These are phyloP conservation scores for Brettanomyces sp. DNA, from an alignment of 805 yeast species.

Conservation along the genomic window DNA sequence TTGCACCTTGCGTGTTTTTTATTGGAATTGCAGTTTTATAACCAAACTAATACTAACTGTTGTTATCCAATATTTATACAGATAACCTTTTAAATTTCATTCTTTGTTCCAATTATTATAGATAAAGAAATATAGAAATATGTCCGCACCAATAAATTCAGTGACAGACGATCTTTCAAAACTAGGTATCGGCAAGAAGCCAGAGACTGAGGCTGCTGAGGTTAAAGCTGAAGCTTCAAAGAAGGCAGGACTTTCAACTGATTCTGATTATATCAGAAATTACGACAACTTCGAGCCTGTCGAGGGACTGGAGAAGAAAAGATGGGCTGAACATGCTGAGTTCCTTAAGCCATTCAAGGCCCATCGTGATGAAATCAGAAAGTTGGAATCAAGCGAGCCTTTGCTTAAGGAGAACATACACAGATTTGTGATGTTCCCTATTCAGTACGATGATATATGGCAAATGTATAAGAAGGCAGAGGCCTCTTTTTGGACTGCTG, in stretches of 20 bases:
- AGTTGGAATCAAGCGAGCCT: slow-evolving; percentile 81
- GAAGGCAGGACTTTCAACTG: slow-evolving; percentile 1
- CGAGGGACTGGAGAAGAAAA: slow-evolving; percentile 1
- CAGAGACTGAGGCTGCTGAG: background rate
- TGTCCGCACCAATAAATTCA: too few relatives aligned
- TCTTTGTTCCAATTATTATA: too few relatives aligned
- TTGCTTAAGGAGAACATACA: slow-evolving; percentile 73
- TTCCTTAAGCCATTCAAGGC: slow-evolving; percentile 55
- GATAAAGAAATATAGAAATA: too few relatives aligned
- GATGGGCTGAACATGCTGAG: slow-evolving; percentile 11
- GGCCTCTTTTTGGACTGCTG: slow-evolving; percentile 99
- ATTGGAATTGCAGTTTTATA: too few relatives aligned
- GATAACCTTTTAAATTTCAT: too few relatives aligned
- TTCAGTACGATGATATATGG: slow-evolving; percentile 96
- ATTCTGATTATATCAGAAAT: slow-evolving; percentile 1
- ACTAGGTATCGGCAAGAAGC: background rate
- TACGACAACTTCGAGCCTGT: background rate
- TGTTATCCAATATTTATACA: too few relatives aligned
- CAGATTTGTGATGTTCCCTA: slow-evolving; percentile 91
- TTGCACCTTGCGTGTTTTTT: too few relatives aligned
- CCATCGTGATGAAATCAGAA: slow-evolving; percentile 68
- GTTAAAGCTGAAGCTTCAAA: slow-evolving; percentile 2
- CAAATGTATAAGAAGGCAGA: slow-evolving; percentile 98
- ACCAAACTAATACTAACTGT: too few relatives aligned
- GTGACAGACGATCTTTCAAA: background rate